A percentile compares a stretch with the other conserved stretches of the same genome.
Evolutionary conservation across 768 basidiomycete genomes (phyloP).

Genomic region (Gyrodon lividus): DNA sequence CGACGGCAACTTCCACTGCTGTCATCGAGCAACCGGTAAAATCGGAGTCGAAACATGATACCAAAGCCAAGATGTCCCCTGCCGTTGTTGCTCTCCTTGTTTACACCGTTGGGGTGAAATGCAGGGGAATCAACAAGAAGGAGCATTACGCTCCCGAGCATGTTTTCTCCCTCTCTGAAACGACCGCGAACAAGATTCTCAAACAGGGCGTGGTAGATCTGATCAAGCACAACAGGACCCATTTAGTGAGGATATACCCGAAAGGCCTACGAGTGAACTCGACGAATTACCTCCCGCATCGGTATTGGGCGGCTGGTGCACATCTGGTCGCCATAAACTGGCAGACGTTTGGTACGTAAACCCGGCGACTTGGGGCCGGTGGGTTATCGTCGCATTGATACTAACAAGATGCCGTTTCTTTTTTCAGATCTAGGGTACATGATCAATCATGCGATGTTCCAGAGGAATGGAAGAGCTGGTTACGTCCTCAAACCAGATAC

Average conservation of each 20-base stretch:
- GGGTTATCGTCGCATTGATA: neutral
- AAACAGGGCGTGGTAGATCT: conserved; percentile 67
- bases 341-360: conserved; percentile 85
- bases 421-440: conserved; percentile 80
- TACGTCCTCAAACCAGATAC: conserved; percentile 88
- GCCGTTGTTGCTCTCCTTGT: conserved; percentile 75
- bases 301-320: conserved; percentile 85
- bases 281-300: conserved; percentile 85
- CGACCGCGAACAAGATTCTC: conserved; percentile 70
- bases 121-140: conserved; percentile 84
- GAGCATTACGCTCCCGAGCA: conserved; percentile 84
- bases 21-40: conserved; percentile 16
- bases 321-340: conserved; percentile 95
- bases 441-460: conserved; percentile 97
- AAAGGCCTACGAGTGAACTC: conserved; percentile 78
- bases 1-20: conserved; percentile 10
- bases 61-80: conserved; percentile 70
- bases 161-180: conserved; percentile 92
- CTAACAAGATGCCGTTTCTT: neutral
- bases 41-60: conserved; percentile 14
- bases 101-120: conserved; percentile 95
- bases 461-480: conserved; percentile 81
- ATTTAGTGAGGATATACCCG: conserved; percentile 85
- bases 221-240: conserved; percentile 82
- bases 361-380: neutral